phyloP scores from a whole-genome alignment of 768 basidiomycete genomes.

The Clathrus columnatus region DNA sequence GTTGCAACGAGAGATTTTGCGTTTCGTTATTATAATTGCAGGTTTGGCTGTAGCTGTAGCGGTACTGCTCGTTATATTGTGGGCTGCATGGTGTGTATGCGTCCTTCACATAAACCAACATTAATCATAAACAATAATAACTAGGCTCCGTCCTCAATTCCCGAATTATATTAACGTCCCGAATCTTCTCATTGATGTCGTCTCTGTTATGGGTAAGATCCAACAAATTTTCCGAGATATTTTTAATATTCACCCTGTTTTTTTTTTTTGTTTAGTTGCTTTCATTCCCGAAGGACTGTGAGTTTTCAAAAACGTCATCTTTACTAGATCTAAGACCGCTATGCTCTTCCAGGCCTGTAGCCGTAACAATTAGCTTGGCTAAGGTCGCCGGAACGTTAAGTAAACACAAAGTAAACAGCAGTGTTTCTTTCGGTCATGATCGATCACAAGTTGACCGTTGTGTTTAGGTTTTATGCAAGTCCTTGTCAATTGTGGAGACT shows the following conservation, averaged over 20 bases:
- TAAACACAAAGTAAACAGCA: slow-evolving; percentile 44
- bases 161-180: slow-evolving; percentile 42
- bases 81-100: slow-evolving; percentile 30
- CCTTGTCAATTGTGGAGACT: slow-evolving; percentile 57
- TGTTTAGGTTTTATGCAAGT: slow-evolving; percentile 24
- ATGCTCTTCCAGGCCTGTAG: slow-evolving; percentile 30
- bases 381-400: slow-evolving; percentile 38
- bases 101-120: neutral
- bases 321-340: neutral
- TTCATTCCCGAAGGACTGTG: slow-evolving; percentile 41
- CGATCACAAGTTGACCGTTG: neutral
- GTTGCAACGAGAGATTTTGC: slow-evolving; percentile 44
- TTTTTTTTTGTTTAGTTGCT: slow-evolving; percentile 24
- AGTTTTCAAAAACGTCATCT: neutral
- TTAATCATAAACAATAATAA: slow-evolving; percentile 17
- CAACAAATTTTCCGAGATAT: neutral
- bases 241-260: neutral
- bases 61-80: slow-evolving; percentile 41
- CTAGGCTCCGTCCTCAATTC: slow-evolving; percentile 33
- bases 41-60: slow-evolving; percentile 35
- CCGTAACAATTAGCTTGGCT: slow-evolving; percentile 46
- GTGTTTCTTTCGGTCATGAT: neutral
- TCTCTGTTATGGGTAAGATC: slow-evolving; percentile 41
- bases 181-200: slow-evolving; percentile 44
- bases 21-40: slow-evolving; percentile 46